Evolutionary conservation across 768 basidiomycete species (phyloP).

Genomic region (Mycena rebaudengoi): DNA sequence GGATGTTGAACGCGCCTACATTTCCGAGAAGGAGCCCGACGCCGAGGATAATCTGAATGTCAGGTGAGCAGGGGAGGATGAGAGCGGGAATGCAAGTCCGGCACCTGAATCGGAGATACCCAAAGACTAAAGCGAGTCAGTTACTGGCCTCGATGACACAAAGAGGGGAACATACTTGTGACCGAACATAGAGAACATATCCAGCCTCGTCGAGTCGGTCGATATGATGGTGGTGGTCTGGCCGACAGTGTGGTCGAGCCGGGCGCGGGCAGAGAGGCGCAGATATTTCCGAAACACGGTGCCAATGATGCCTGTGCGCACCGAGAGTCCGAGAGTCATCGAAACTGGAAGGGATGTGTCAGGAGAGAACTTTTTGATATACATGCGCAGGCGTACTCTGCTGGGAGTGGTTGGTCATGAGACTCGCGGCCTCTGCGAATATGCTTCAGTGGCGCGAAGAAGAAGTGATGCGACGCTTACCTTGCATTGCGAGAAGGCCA

Average conservation of each 20-base stretch:
- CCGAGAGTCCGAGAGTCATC: too few relatives aligned
- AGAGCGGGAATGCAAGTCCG: not conserved
- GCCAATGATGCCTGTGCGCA: conserved; percentile 55
- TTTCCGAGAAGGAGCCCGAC: conserved; percentile 69
- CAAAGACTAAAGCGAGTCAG: conserved; percentile 50
- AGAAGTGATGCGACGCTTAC: too few relatives aligned
- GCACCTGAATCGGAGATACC: conserved; percentile 68
- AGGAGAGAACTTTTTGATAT: not conserved
- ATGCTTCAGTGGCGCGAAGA: too few relatives aligned
- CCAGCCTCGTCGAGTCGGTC: conserved; percentile 66
- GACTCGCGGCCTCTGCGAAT: conserved; percentile 51
- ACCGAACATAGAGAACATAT: conserved; percentile 52
- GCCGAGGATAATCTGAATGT: conserved; percentile 58
- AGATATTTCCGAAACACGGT: conserved; percentile 72
- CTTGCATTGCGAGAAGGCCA: conserved; percentile 68
- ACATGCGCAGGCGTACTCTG: conserved; percentile 38
- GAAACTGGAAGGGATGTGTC: conserved; percentile 37
- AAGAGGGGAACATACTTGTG: conserved; percentile 47
- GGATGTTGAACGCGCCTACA: conserved; percentile 41
- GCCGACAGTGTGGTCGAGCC: conserved; percentile 67
- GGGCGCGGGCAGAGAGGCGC: conserved; percentile 67
- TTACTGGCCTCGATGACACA: not conserved
- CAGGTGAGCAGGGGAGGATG: not conserved
- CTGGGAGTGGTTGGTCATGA: conserved; percentile 55
- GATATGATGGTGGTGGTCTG: conserved; percentile 78